phyloP scores from a whole-genome alignment of 1,284 basidiomycete species.

The Sparassis latifolia region DNA sequence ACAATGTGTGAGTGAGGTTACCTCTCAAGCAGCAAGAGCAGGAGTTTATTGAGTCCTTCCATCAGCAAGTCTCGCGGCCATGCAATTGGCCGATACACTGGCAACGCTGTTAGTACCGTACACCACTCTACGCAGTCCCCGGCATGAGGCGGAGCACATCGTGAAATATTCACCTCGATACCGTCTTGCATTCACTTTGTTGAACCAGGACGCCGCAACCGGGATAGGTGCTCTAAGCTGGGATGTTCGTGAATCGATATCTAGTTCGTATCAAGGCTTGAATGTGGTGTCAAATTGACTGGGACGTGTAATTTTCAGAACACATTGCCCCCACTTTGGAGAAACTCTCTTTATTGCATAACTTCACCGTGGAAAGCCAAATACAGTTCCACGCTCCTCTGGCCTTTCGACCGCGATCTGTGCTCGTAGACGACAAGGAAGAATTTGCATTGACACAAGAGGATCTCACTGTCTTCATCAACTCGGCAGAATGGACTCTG shows the following conservation, averaged over 20 bases:
- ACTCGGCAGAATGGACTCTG: slow-evolving; percentile 92
- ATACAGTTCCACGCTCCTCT: slow-evolving; percentile 89
- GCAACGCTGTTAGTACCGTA: slow-evolving; percentile 47
- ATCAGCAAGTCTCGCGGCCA: slow-evolving; percentile 2
- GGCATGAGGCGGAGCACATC: slow-evolving; percentile 40
- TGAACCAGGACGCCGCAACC: slow-evolving; percentile 82
- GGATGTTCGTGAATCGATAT: slow-evolving; percentile 63
- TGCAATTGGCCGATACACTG: slow-evolving; percentile 33
- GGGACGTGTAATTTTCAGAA: slow-evolving; percentile 35
- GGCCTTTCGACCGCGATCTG: slow-evolving; percentile 62
- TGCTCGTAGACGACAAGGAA: slow-evolving; percentile 28
- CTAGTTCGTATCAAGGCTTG: slow-evolving; percentile 40
- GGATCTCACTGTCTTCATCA: slow-evolving; percentile 86
- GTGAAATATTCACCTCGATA: slow-evolving; percentile 75
- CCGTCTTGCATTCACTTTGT: slow-evolving; percentile 74
- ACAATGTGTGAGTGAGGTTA: slow-evolving; percentile 5
- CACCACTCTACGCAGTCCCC: slow-evolving; percentile 27
- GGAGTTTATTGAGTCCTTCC: not conserved
- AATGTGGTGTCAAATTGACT: not conserved
- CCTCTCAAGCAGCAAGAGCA: not conserved
- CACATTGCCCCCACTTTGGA: slow-evolving; percentile 64
- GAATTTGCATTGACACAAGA: slow-evolving; percentile 65
- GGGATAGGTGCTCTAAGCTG: slow-evolving; percentile 60
- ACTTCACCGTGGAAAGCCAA: slow-evolving; percentile 92
- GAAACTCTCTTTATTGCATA: slow-evolving; percentile 66